phyloP scores from a whole-genome alignment of 768 basidiomycete species.

The Tricholoma sp. region DNA sequence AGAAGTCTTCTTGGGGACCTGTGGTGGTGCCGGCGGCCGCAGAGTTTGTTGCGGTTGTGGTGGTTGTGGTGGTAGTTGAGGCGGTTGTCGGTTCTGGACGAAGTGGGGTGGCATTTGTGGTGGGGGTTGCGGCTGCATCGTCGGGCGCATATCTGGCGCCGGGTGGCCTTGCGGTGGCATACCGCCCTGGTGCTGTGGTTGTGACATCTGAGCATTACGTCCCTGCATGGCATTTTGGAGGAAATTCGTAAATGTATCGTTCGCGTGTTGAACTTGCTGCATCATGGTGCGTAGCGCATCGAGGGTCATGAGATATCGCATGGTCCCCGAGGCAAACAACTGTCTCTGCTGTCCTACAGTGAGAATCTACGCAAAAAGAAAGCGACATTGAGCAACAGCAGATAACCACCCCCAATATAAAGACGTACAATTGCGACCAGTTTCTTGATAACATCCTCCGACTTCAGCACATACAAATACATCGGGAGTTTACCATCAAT shows the following conservation, averaged over 20 bases:
- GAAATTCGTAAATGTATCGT: conserved; percentile 3
- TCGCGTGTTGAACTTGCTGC: conserved; percentile 14
- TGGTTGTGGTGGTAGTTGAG: not conserved
- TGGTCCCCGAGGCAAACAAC: conserved; percentile 30
- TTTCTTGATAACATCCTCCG: conserved; percentile 43
- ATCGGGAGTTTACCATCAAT: conserved; percentile 47
- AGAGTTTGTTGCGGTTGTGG: not conserved
- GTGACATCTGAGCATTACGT: conserved; percentile 7
- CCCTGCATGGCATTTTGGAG: conserved; percentile 14
- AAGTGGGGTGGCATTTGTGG: not conserved
- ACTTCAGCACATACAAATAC: conserved; percentile 40
- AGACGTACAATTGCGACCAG: conserved; percentile 50
- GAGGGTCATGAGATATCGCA: conserved; percentile 36
- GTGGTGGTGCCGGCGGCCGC: conserved; percentile 16
- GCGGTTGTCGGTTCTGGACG: conserved; percentile 11
- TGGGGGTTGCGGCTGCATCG: conserved; percentile 13
- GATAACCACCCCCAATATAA: not conserved
- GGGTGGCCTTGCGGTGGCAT: conserved; percentile 6
- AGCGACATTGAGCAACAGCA: not conserved
- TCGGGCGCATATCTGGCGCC: conserved; percentile 15
- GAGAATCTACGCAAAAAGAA: conserved; percentile 28
- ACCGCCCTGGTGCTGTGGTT: conserved; percentile 9
- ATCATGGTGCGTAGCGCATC: conserved; percentile 39
- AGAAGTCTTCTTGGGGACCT: conserved; percentile 25
- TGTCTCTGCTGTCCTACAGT: conserved; percentile 41